Conservation (phyloP, 352 stramenopile genomes). For the Phytophthora boehmeriae region DNA sequence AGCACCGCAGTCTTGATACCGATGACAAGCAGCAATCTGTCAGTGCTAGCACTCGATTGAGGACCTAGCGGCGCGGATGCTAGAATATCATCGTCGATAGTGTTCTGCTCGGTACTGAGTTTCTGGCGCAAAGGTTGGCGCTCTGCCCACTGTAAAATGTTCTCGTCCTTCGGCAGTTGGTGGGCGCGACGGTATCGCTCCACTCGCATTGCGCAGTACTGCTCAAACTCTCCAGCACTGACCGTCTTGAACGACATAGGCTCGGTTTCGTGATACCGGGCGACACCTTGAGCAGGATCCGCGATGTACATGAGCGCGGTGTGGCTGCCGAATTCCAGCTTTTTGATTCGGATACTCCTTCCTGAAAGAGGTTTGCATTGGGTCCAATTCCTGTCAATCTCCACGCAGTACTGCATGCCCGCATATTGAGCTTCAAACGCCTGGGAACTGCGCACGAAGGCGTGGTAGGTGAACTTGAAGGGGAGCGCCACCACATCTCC, state of each 20-base stretch:
- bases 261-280: not conserved
- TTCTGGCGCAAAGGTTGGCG: not conserved
- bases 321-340: constrained; percentile 3
- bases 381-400: constrained; percentile 7
- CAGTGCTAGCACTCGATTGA: no score
- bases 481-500: not conserved
- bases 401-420: constrained; percentile 13
- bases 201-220: not conserved
- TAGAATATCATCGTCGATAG: no score
- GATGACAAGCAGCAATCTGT: no score
- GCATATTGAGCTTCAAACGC: constrained; percentile 3
- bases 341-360: constrained; percentile 27
- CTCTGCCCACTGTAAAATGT: constrained; percentile 12
- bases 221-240: not conserved
- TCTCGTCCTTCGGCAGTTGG: not conserved
- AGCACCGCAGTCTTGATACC: constrained; percentile 43
- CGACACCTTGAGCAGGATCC: not conserved
- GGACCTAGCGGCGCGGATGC: no score
- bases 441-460: not conserved
- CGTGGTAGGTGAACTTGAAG: not conserved
- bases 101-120: no score
- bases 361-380: constrained; percentile 8
- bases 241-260: constrained; percentile 12
- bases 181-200: not conserved
- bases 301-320: constrained; percentile 11